Conservation (phyloP, 23 red algal genomes). For the Gracilaria caudata region DNA sequence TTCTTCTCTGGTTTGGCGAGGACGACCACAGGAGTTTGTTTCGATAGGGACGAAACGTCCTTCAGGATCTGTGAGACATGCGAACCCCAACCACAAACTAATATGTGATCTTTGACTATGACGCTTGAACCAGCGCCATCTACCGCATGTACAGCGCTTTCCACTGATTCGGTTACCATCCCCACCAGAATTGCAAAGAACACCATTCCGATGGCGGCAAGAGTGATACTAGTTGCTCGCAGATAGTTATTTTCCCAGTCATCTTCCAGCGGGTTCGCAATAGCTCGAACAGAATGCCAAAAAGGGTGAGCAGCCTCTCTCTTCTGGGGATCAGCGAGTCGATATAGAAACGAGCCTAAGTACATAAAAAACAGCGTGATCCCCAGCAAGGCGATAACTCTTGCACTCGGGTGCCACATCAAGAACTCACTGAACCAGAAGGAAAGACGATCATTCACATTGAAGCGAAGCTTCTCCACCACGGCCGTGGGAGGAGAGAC, state of each 20-base stretch:
- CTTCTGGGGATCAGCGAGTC: constrained; percentile 47
- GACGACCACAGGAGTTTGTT: constrained; percentile 49
- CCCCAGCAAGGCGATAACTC: constrained; percentile 53
- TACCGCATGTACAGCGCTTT: constrained; percentile 45
- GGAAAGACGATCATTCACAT: constrained; percentile 48
- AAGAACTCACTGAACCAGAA: constrained; percentile 73
- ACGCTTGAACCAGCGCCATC: constrained; percentile 55
- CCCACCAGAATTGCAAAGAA: constrained; percentile 74
- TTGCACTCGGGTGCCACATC: constrained; percentile 72
- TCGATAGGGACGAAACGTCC: constrained; percentile 22
- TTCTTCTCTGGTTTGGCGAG: constrained; percentile 57
- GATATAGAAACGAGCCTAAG: constrained; percentile 61
- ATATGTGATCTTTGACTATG: constrained; percentile 52
- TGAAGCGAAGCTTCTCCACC: not conserved
- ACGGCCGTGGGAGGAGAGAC: not conserved
- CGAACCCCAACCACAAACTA: constrained; percentile 72
- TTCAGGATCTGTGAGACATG: constrained; percentile 67
- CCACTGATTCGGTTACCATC: constrained; percentile 78
- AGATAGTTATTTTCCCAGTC: constrained; percentile 77
- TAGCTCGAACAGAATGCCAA: constrained; percentile 69
- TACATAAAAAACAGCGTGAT: constrained; percentile 46
- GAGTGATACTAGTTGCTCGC: constrained; percentile 42
- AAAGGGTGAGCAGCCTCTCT: constrained; percentile 61
- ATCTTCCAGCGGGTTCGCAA: constrained; percentile 73
- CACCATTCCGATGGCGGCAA: constrained; percentile 68